Percentiles rank a stretch among this genome's conserved stretches.
Evolutionary conservation across 2,329 filamentous ascomycete species (phyloP).

Genomic region (Arthrobotrys iridis): DNA sequence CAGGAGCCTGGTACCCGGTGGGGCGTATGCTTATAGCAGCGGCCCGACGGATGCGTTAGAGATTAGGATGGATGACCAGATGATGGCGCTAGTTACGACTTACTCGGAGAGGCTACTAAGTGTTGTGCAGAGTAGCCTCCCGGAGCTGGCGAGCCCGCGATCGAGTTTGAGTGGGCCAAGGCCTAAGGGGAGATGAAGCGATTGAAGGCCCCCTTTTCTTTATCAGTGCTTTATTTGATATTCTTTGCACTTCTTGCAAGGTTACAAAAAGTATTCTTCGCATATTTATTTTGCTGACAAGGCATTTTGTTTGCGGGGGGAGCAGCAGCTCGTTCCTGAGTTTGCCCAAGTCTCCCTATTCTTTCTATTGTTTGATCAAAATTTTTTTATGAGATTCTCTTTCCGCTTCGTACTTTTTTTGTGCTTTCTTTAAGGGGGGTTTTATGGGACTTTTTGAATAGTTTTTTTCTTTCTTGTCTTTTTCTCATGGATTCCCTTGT

Average conservation of each 20-base stretch:
- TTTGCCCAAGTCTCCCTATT: background rate
- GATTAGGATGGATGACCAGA: conserved; percentile 50
- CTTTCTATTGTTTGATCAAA: background rate
- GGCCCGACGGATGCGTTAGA: conserved; percentile 23
- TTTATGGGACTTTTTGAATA: conserved; percentile 20
- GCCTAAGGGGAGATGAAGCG: conserved; percentile 3
- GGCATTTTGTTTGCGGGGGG: background rate
- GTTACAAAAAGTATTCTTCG: conserved; percentile 1
- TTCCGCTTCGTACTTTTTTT: conserved; percentile 16
- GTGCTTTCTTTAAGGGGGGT: background rate
- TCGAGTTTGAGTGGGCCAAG: conserved; percentile 33
- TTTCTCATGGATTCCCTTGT: conserved; percentile 16
- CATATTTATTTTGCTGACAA: background rate
- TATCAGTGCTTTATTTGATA: background rate
- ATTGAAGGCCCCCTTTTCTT: background rate
- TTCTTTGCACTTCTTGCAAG: conserved; percentile 5
- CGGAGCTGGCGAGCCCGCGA: conserved; percentile 34
- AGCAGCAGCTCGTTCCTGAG: background rate
- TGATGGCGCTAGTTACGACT: conserved; percentile 47
- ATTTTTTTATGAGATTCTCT: background rate
- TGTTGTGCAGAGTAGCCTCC: conserved; percentile 42
- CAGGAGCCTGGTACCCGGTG: conserved; percentile 3
- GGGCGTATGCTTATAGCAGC: background rate
- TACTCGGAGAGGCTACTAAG: conserved; percentile 50
- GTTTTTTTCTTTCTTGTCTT: background rate